A percentile compares a stretch with the other conserved stretches of the same genome.
phyloP scores from a whole-genome alignment of 1,284 basidiomycete species.

The Ganoderma meredithae region DNA sequence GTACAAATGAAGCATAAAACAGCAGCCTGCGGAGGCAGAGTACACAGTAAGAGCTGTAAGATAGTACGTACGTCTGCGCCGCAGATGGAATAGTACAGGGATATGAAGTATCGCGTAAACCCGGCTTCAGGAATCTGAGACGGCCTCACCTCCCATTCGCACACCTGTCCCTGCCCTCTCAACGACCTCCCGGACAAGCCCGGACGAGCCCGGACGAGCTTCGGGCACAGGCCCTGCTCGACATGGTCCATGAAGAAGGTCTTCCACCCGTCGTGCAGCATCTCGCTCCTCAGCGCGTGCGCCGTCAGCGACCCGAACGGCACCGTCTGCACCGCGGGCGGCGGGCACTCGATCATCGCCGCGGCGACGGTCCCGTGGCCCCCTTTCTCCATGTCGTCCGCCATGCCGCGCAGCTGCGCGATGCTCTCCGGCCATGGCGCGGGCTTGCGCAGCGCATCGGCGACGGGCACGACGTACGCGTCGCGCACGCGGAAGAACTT shows the following conservation, averaged over 20 bases:
- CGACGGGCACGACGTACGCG: conserved; percentile 31
- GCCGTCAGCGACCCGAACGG: conserved; percentile 38
- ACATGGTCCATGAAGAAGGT: conserved; percentile 30
- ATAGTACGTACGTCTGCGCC: too few relatives aligned
- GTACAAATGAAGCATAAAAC: too few relatives aligned
- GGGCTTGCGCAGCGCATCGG: conserved; percentile 26
- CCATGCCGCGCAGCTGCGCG: conserved; percentile 32
- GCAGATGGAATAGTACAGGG: too few relatives aligned
- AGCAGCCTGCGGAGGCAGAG: too few relatives aligned
- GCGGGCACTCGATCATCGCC: conserved; percentile 37
- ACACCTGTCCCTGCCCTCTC: neutral
- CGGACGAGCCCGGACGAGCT: neutral
- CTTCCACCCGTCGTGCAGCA: conserved; percentile 34
- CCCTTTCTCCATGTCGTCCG: conserved; percentile 33
- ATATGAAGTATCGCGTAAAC: too few relatives aligned
- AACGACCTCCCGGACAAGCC: neutral
- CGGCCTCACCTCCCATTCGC: neutral
- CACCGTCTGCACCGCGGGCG: conserved; percentile 39
- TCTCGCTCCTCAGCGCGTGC: conserved; percentile 12
- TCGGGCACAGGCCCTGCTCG: conserved; percentile 30
- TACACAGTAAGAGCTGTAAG: too few relatives aligned
- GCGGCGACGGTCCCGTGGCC: conserved; percentile 32
- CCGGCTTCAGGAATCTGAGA: too few relatives aligned
- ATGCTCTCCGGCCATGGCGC: conserved; percentile 39
- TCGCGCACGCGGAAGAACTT: conserved; percentile 38